Conservation (phyloP, 768 basidiomycete genomes). For the Collybia mongolica region DNA sequence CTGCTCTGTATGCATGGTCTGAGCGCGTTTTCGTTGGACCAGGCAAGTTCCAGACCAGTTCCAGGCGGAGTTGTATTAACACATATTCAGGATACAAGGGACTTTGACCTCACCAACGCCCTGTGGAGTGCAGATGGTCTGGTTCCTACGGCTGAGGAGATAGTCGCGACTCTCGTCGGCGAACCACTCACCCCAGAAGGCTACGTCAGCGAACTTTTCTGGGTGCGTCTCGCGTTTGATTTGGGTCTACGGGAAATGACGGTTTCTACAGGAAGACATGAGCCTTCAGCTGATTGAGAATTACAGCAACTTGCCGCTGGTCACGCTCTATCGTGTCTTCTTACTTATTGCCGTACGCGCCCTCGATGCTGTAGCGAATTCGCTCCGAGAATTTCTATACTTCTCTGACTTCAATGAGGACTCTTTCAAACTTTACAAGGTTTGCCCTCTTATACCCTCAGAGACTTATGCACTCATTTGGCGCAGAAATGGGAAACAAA, state of each 20-base stretch:
- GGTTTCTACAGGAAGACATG: too few species aligned
- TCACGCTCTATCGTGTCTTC: neutral
- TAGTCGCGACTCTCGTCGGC: neutral
- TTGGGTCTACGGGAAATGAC: neutral
- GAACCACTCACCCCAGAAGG: neutral
- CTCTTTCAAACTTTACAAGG: neutral
- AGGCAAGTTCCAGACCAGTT: neutral
- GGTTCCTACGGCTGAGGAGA: neutral
- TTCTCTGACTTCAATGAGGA: neutral
- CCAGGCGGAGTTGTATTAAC: neutral
- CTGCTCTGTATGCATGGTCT: conserved; percentile 3
- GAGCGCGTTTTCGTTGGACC: conserved; percentile 1
- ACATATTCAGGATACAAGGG: neutral
- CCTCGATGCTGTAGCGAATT: neutral
- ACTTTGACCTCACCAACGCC: neutral
- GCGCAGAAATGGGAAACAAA: conserved; percentile 1
- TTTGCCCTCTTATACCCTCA: neutral
- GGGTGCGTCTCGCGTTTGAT: neutral
- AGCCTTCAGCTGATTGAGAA: too few species aligned
- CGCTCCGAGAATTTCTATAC: neutral
- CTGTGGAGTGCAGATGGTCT: neutral
- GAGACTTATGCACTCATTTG: neutral
- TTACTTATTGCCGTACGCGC: neutral
- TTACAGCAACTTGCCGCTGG: too few species aligned
- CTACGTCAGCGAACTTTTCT: neutral